Conservation (phyloP, 2,329 filamentous ascomycete species). For the Capronia americana region DNA sequence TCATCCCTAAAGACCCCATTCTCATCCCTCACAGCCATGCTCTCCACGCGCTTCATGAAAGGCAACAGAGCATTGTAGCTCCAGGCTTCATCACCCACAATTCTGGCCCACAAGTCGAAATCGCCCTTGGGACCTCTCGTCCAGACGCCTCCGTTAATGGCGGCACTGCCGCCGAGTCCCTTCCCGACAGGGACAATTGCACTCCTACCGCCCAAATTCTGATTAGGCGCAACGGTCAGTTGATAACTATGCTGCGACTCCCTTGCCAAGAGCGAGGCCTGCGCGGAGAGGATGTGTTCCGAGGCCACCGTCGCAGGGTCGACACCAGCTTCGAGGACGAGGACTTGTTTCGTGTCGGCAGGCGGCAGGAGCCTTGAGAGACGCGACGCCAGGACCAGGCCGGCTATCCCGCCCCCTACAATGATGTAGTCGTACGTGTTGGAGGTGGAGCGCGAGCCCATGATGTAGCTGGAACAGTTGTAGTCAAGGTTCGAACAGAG, state of each 20-base stretch:
- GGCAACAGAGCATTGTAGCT: constrained; percentile 55
- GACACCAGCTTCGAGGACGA: constrained; percentile 31
- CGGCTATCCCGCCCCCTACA: constrained; percentile 32
- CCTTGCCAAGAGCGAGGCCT: neutral
- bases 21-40: constrained; percentile 21
- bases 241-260: constrained; percentile 19
- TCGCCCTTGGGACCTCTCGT: constrained; percentile 52
- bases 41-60: constrained; percentile 54
- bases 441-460: neutral
- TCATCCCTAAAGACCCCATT: constrained; percentile 6
- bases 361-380: constrained; percentile 26
- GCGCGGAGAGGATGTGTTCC: constrained; percentile 13
- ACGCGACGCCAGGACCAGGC: constrained; percentile 28
- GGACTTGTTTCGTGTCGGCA: constrained; percentile 17
- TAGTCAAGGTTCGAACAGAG: neutral
- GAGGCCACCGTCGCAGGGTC: constrained; percentile 14
- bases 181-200: constrained; percentile 40
- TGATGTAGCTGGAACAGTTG: neutral
- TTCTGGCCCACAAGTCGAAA: constrained; percentile 56
- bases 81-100: constrained; percentile 53
- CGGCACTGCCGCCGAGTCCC: constrained; percentile 51
- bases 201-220: constrained; percentile 17
- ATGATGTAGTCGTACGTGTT: constrained; percentile 33
- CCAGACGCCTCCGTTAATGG: constrained; percentile 53
- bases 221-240: constrained; percentile 17